These are phyloP conservation scores for Seminavis robusta DNA, from an alignment of 108 stramenopile genomes.

Conservation along the genomic window DNA sequence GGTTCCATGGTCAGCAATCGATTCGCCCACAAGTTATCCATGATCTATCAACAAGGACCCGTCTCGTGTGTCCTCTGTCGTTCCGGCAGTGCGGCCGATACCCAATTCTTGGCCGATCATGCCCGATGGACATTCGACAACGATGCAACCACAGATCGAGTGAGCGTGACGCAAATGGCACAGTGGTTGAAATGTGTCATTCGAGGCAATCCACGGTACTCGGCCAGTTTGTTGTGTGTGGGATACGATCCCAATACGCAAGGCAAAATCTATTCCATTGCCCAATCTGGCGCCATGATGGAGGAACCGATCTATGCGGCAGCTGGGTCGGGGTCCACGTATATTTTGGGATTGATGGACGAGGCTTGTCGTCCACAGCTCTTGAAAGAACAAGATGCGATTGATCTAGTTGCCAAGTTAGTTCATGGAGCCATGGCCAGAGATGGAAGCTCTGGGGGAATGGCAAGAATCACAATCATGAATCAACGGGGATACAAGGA, in stretches of 20 bases:
- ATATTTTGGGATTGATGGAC: constrained; percentile 71
- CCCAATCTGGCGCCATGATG: constrained; percentile 51
- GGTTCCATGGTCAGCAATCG: constrained; percentile 72
- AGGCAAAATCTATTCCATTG: constrained; percentile 51
- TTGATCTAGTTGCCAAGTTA: constrained; percentile 52
- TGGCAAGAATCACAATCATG: constrained; percentile 56
- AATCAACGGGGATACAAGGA: constrained; percentile 20
- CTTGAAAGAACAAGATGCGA: constrained; percentile 54
- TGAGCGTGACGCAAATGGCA: constrained; percentile 64
- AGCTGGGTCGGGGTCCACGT: constrained; percentile 70
- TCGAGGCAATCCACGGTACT: constrained; percentile 12
- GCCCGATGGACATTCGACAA: constrained; percentile 38
- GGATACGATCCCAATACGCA: constrained; percentile 45
- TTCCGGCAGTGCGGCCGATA: constrained; percentile 85
- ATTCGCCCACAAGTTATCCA: constrained; percentile 63
- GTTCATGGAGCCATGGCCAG: constrained; percentile 63
- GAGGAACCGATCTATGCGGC: constrained; percentile 55
- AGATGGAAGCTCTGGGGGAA: constrained; percentile 83
- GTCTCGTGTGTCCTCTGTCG: constrained; percentile 62
- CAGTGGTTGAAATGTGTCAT: constrained; percentile 47
- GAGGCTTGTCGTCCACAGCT: constrained; percentile 3
- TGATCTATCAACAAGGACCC: constrained; percentile 1
- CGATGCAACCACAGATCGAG: constrained; percentile 21
- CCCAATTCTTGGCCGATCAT: constrained; percentile 55
- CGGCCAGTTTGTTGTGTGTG: constrained; percentile 73